Base-by-base conservation (phyloP, 306 rosid species). In the Lotus japonicus region DNA sequence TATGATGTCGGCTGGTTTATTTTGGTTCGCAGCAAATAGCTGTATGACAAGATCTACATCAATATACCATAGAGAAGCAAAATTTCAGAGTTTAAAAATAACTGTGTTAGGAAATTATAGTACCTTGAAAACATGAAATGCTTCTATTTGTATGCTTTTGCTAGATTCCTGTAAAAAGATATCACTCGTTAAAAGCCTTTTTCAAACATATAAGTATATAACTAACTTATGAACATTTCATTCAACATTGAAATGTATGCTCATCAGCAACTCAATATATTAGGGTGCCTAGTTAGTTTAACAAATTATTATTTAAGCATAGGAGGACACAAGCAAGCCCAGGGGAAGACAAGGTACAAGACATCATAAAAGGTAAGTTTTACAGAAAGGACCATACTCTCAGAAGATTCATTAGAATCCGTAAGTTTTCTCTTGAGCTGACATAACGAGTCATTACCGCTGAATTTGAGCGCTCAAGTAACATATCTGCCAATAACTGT, bases 81-180 rank as follows among this genome's bases (percentile, higher is more conserved):
- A 46, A 13, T 28, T 17, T 31, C 13, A 41, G 43, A 54, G 7
- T 67, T 38, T 64, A 9, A 51, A 43, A 51, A 14, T 9, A 45
- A 63, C 28, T 13, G 51, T 13, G 19, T 28, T 48, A 5, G 39
- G 38, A 39, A 61, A 65, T 49, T 68, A 54, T 15, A 17, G 26
- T 79, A 92, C 98, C 98, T 92, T 89, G 75, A 89, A 92, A 61
- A 89, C 92, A 77, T 92, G 98, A 77, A 92, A 92, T 71, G 96
- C 91, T 74, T 92, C 98, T 11, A 86, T 78, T 75, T 89, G 98
- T 60, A 92, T 92, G 89, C 89, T 92, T 85, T 89, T 92, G 91
- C 96, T 89, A 15, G 95, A 86, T 70, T 92, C 98, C 98, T 92
- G 80, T 77, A 74, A 52, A 59, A 18, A 52, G 28, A 76, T 78